Percentiles rank a stretch among this genome's conserved stretches.
Conservation (phyloP, 2,329 filamentous ascomycete species). For the Xylariaceae sp. region DNA sequence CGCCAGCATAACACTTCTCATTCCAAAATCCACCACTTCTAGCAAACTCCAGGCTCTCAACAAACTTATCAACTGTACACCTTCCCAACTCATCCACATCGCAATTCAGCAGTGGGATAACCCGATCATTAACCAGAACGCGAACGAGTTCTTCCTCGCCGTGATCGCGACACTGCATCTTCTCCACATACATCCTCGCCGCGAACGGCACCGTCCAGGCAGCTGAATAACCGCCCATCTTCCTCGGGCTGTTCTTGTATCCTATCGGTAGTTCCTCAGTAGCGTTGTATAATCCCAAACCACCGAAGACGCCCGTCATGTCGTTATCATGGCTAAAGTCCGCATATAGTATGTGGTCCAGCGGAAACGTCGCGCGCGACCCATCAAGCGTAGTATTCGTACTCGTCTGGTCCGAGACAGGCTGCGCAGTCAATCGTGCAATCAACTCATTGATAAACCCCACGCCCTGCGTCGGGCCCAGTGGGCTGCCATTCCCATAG, state of each 20-base stretch:
- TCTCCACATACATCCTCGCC: slow-evolving; percentile 79
- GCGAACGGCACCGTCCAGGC: slow-evolving; percentile 81
- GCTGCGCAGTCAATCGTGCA: slow-evolving; percentile 65
- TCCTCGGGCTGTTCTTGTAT: slow-evolving; percentile 44
- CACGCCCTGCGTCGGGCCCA: slow-evolving; percentile 81
- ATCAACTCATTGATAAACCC: slow-evolving; percentile 87
- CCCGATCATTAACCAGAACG: slow-evolving; percentile 78
- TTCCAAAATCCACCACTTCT: slow-evolving; percentile 69
- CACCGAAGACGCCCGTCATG: slow-evolving; percentile 72
- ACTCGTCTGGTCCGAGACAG: slow-evolving; percentile 68
- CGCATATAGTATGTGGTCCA: slow-evolving; percentile 67
- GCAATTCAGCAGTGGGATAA: slow-evolving; percentile 69
- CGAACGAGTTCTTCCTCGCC: slow-evolving; percentile 66
- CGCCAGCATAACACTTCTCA: slow-evolving; percentile 50
- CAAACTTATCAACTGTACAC: slow-evolving; percentile 66
- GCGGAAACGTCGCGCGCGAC: slow-evolving; percentile 66
- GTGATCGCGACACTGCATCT: slow-evolving; percentile 61
- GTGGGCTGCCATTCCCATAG: slow-evolving; percentile 69
- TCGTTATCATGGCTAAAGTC: slow-evolving; percentile 93
- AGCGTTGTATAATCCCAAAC: slow-evolving; percentile 72
- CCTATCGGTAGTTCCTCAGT: slow-evolving; percentile 52
- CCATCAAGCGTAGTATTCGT: slow-evolving; percentile 75
- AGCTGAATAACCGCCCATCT: slow-evolving; percentile 66
- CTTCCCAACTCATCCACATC: slow-evolving; percentile 65
- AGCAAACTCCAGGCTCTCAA: slow-evolving; percentile 73